These are phyloP conservation scores for Nemania sp. DNA, from an alignment of 2,329 filamentous ascomycete species.

Conservation along the genomic window DNA sequence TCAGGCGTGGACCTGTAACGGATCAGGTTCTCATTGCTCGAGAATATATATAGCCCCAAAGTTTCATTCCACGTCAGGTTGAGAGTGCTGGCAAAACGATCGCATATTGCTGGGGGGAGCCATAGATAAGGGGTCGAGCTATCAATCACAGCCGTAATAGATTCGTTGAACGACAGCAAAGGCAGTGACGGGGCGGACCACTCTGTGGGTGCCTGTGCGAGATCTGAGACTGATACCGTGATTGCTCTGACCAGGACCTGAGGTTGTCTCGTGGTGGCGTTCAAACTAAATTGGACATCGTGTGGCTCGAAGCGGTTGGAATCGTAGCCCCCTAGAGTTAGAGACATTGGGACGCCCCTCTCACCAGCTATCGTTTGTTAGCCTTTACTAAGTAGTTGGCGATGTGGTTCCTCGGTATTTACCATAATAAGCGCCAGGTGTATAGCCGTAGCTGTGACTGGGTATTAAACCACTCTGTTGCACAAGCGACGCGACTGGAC, in stretches of 20 bases:
- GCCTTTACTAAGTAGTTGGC: conserved; percentile 29
- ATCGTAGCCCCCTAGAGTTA: conserved; percentile 75
- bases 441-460: conserved; percentile 76
- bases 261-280: conserved; percentile 59
- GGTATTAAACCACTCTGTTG: conserved; percentile 64
- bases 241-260: conserved; percentile 65
- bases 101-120: conserved; percentile 64
- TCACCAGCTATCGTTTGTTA: conserved; percentile 42
- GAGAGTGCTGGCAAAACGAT: conserved; percentile 66
- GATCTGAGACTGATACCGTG: conserved; percentile 45
- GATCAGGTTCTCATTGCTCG: conserved; percentile 58
- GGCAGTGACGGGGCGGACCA: conserved; percentile 48
- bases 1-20: conserved; percentile 50
- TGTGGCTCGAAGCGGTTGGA: conserved; percentile 64
- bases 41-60: conserved; percentile 67
- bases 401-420: conserved; percentile 37
- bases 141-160: conserved; percentile 62
- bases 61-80: conserved; percentile 68
- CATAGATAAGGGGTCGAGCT: conserved; percentile 67
- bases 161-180: conserved; percentile 52
- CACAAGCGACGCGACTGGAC: conserved; percentile 61
- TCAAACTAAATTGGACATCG: conserved; percentile 62
- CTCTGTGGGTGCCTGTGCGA: conserved; percentile 39
- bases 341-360: conserved; percentile 54
- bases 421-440: conserved; percentile 75